Base-by-base conservation (phyloP, 352 stramenopile species). In the Lagenidium giganteum region DNA sequence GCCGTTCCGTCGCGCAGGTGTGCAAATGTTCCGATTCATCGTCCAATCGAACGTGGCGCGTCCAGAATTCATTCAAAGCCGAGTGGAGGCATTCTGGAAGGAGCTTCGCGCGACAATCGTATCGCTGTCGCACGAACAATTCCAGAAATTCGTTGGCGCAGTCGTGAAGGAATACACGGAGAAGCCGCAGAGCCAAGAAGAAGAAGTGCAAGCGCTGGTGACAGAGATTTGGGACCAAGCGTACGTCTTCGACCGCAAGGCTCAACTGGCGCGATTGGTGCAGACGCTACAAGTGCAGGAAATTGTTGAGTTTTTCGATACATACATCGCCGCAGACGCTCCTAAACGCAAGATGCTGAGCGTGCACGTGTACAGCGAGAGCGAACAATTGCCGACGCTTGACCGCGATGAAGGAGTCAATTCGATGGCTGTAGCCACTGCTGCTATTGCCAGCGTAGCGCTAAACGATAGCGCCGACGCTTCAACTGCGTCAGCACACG, bases 11-110 rank as follows among this genome's bases (percentile, higher is more conserved):
- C 51, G 61, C 5, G 63, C 70, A 24, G 73, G 61, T 18, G 50
- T 87, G 14, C 59, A 77, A 44, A 77, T 58, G n/a, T 84, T 89
- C 35, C 76, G 77, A 21, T 51, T 93, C 38, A 69, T 93, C 12
- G 41, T 94, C 2, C 81, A 95, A 49, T 93, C 78, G 4, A 85
- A 81, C 35, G 70, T 87, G 8, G 68, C 70, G 16, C 50, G 72
- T 9, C 78, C 83, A 0, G 61, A 68, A 28, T 75, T 70, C 26
- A 64, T 95, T 20, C 64, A 93, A 29, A 59, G 82, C 27, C 61
- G 78, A 11, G 70, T 95, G 21, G 74, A 91, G 30, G 50, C 53
- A 3, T 94, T 93, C 49, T 64, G 81, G 25, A 17, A 14, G 0
- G 46, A 54, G 3, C 70, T 87, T 14, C 58, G 70, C 9, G 42